Base-by-base conservation (phyloP, 2,329 filamentous ascomycete species). In the Fusarium liriodendri region DNA sequence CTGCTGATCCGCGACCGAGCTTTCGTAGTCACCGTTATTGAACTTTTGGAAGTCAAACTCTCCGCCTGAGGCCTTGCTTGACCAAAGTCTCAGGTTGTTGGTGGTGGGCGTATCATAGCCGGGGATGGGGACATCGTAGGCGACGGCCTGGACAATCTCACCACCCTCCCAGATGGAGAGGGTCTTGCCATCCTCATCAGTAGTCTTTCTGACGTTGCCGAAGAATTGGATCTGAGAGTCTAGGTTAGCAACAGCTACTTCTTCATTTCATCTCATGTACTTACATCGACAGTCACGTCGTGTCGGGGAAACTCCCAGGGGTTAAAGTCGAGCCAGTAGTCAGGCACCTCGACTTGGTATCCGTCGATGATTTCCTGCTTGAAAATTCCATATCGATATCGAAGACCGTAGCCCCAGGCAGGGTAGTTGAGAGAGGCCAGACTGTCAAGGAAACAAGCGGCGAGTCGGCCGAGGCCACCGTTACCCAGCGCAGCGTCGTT, bases 31-130 rank as follows among this genome's bases (percentile, higher is more conserved):
- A 73, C 97, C 97, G 69, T 89, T 97, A 85, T 99, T 99, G 91
- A 99, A 99, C 83, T 98, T 98, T 80, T 98, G 96, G 85, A 99
- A 99, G 85, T 99, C 96, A 75, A 99, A 99, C 83, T 99, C 97
- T 75, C 97, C 97, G 77, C 94, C 96, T 54, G 95, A 95, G 50
- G 97, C 96, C 85, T 98, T 98, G 87, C 95, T 98, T 52, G 95
- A 98, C 97, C 97, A 99, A 42, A 99, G 88, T 70, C 97, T 93
- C 73, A 99, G 88, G 85, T 99, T 99, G 87, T 99, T 99, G 77
- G 95, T 98, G 13, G 95, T 96, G 9, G 91, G 87, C 0, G 97
- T 99, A 71, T 91, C 91, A 81, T 95, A 98, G 11, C 97, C 97
- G 22, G 97, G 97, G 76, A 98, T 94, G 70, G 92, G 91, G 47